Evolutionary conservation across 2,329 filamentous ascomycete species (phyloP).

Genomic region (Fusarium lateritium): DNA sequence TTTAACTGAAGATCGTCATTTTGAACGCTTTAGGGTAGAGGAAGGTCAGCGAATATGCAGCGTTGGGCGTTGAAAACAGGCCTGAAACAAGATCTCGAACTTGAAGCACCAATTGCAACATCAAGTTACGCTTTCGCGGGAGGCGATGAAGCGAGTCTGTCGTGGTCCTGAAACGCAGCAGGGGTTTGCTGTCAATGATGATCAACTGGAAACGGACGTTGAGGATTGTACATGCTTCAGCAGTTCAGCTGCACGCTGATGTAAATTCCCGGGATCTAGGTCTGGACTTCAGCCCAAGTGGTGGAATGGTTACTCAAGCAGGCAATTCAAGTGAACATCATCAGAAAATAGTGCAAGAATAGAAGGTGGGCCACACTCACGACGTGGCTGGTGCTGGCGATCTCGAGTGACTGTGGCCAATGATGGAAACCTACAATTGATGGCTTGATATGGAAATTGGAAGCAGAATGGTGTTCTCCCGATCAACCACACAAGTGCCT

Average conservation of each 20-base stretch:
- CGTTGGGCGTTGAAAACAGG: constrained; percentile 3
- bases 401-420: constrained; percentile 22
- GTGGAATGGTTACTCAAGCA: constrained; percentile 16
- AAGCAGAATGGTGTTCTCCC: constrained; percentile 13
- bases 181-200: constrained; percentile 17
- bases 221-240: constrained; percentile 19
- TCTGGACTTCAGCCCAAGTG: constrained; percentile 18
- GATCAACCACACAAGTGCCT: constrained; percentile 17
- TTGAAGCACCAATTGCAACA: constrained; percentile 30
- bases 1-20: constrained; percentile 4
- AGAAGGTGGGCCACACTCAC: constrained; percentile 31
- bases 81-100: constrained; percentile 33
- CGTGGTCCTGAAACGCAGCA: constrained; percentile 36
- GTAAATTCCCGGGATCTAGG: constrained; percentile 14
- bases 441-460: constrained; percentile 16
- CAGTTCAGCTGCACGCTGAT: constrained; percentile 31
- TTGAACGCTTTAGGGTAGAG: not conserved
- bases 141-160: constrained; percentile 31
- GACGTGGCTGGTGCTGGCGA: constrained; percentile 42
- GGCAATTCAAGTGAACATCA: constrained; percentile 29
- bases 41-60: constrained; percentile 3
- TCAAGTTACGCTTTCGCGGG: not conserved
- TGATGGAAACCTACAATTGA: constrained; percentile 3
- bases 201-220: constrained; percentile 8
- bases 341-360: constrained; percentile 29